phyloP scores from a whole-genome alignment of 2,329 filamentous ascomycete genomes.

The Colletotrichum endophyticum region DNA sequence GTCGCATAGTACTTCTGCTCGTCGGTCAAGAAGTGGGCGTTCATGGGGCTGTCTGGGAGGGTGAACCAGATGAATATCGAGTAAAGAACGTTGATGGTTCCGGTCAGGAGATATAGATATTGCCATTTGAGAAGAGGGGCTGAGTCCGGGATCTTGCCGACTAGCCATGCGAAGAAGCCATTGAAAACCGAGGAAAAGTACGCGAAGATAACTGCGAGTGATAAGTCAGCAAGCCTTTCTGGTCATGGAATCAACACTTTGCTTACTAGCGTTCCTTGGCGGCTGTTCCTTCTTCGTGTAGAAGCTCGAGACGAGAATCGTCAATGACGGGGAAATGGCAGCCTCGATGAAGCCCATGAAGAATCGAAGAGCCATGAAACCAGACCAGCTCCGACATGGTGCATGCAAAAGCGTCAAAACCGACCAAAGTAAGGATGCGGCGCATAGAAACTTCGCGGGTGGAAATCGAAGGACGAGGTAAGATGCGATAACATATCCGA shows the following conservation, averaged over 20 bases:
- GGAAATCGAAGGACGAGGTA: neutral
- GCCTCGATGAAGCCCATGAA: neutral
- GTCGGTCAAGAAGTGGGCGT: neutral
- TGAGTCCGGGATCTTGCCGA: conserved; percentile 34
- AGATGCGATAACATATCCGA: neutral
- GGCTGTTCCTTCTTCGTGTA: neutral
- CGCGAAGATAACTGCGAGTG: neutral
- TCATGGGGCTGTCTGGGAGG: neutral
- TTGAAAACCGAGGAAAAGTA: conserved; percentile 25
- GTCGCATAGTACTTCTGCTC: neutral
- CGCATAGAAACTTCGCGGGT: neutral
- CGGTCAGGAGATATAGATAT: conserved; percentile 9
- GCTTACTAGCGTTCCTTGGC: neutral
- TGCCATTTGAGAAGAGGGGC: conserved; percentile 25
- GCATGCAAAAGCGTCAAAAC: neutral
- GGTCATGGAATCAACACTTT: accelerated
- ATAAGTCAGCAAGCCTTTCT: accelerated
- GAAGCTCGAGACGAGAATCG: neutral
- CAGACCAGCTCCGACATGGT: neutral
- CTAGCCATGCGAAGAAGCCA: conserved; percentile 34
- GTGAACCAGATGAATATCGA: neutral
- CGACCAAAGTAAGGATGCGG: neutral
- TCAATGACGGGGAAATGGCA: neutral
- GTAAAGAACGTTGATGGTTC: neutral
- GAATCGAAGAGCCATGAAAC: neutral